Conservation (phyloP, 805 yeast genomes). For the Kodamaea jinghongensis region DNA sequence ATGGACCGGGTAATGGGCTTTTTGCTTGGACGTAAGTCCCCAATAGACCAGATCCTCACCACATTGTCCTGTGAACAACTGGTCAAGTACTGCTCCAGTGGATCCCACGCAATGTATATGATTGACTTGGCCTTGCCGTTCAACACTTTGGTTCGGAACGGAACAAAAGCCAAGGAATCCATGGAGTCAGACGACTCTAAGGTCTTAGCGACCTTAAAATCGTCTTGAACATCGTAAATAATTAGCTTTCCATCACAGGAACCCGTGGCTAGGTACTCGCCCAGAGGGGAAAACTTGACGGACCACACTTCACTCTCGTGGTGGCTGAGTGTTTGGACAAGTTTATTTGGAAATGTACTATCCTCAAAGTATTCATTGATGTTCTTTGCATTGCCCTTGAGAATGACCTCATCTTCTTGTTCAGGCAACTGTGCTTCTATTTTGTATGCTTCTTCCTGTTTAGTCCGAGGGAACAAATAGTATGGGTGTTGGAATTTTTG, state of each 20-base stretch:
- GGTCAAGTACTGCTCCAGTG: constrained; percentile 62
- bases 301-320: constrained; percentile 85
- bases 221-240: constrained; percentile 60
- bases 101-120: constrained; percentile 72
- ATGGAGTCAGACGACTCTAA: constrained; percentile 27
- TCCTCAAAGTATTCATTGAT: constrained; percentile 8
- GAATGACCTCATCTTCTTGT: constrained; percentile 4
- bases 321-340: constrained; percentile 44
- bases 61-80: constrained; percentile 71
- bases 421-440: neutral
- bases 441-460: constrained; percentile 4
- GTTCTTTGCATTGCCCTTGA: constrained; percentile 1
- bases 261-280: constrained; percentile 72
- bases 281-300: constrained; percentile 72
- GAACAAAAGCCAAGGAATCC: constrained; percentile 27
- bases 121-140: constrained; percentile 40
- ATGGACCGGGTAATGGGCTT: constrained; percentile 27
- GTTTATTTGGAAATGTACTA: constrained; percentile 44
- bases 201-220: constrained; percentile 30
- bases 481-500: constrained; percentile 25
- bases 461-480: constrained; percentile 28
- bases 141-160: constrained; percentile 24
- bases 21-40: constrained; percentile 19
- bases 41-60: constrained; percentile 67
- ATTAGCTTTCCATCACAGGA: constrained; percentile 64